Conservation (phyloP, 2,329 filamentous ascomycete species). For the Arthrobotrys musiformis region DNA sequence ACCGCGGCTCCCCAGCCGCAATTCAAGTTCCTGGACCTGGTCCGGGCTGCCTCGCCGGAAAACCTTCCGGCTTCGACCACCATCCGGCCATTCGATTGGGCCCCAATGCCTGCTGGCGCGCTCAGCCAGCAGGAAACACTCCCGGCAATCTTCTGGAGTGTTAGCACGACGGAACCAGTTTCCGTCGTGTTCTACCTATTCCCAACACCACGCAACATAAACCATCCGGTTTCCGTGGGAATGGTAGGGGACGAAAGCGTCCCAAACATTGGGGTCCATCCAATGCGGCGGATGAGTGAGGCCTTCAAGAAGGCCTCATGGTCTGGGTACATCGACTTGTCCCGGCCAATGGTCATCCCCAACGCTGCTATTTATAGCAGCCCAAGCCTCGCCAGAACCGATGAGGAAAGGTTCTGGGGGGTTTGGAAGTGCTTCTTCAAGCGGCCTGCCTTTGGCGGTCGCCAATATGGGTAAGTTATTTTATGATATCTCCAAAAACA, state of each 20-base stretch:
- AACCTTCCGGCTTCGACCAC: neutral
- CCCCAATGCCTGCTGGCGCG: constrained; percentile 12
- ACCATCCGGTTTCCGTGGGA: constrained; percentile 28
- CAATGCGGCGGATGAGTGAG: constrained; percentile 2
- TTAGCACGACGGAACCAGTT: constrained; percentile 18
- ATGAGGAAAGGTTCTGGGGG: constrained; percentile 33
- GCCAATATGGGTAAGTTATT: constrained; percentile 38
- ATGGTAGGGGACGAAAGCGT: constrained; percentile 22
- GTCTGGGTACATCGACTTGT: constrained; percentile 45
- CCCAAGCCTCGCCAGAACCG: neutral
- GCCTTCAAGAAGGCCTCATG: constrained; percentile 13
- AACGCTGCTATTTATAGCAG: constrained; percentile 6
- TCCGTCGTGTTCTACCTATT: constrained; percentile 36
- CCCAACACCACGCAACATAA: constrained; percentile 14
- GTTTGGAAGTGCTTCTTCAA: constrained; percentile 38
- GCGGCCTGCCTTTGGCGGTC: constrained; percentile 30
- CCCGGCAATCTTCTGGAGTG: constrained; percentile 35
- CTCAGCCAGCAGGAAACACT: neutral
- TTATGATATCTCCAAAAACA: too few relatives aligned
- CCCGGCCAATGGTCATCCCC: constrained; percentile 38
- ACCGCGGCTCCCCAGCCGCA: constrained; percentile 4
- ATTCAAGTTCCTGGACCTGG: constrained; percentile 24
- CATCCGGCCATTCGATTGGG: constrained; percentile 32
- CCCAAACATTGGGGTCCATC: constrained; percentile 14
- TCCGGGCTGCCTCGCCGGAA: constrained; percentile 5